A percentile compares a stretch with the other conserved stretches of the same genome.
Evolutionary conservation across 2,329 filamentous ascomycete species (phyloP).

Genomic region (Epichloe sp.): DNA sequence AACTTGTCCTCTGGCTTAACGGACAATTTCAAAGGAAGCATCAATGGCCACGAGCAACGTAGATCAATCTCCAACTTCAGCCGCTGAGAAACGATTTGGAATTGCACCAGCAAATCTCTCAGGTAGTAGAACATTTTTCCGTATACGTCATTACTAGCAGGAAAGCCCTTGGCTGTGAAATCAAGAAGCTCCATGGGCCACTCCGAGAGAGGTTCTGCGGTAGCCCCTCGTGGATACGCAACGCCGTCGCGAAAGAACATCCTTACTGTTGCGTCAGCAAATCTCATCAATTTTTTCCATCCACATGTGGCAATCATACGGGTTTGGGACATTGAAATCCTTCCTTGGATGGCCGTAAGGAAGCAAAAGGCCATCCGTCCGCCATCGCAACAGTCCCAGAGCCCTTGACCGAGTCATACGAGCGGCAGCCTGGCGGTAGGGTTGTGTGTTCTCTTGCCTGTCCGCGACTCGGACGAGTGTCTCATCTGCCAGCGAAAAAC

Average conservation of each 20-base stretch:
- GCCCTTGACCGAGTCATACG: slow-evolving; percentile 10
- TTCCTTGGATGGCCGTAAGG: slow-evolving; percentile 12
- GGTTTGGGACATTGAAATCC: slow-evolving; percentile 8
- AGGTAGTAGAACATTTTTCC: slow-evolving; percentile 18
- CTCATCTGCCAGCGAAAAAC: neutral
- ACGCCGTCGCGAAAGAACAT: slow-evolving; percentile 1
- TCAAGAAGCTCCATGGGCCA: slow-evolving; percentile 17
- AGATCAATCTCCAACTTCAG: neutral
- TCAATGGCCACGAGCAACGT: neutral
- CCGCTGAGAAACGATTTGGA: slow-evolving; percentile 7
- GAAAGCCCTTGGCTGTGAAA: neutral
- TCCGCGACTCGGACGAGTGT: neutral
- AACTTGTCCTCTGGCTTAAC: neutral
- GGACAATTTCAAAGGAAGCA: neutral
- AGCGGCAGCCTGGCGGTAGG: neutral
- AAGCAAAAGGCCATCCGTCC: slow-evolving; percentile 11
- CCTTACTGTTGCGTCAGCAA: neutral
- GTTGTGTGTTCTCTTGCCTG: neutral
- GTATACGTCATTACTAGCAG: slow-evolving; percentile 14
- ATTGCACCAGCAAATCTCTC: slow-evolving; percentile 9
- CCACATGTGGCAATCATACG: slow-evolving; percentile 8
- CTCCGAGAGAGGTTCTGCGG: slow-evolving; percentile 14
- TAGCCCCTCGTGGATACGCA: slow-evolving; percentile 2
- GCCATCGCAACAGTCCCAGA: slow-evolving; percentile 10
- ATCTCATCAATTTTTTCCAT: neutral